Conservation (phyloP, 1,284 basidiomycete genomes). For the Moesziomyces sp. region DNA sequence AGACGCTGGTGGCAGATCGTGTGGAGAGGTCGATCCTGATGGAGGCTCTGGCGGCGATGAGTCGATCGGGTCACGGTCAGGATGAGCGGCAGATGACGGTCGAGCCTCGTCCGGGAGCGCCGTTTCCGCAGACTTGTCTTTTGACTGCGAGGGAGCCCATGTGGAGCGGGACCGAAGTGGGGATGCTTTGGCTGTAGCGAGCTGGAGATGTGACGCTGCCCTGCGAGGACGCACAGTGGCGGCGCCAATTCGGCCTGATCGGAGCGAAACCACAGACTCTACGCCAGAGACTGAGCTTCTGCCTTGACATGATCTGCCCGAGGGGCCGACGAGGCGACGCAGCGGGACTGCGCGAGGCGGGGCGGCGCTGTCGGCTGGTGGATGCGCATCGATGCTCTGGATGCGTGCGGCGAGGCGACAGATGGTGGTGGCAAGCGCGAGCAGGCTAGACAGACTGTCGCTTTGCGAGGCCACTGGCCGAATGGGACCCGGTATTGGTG, state of each 20-base stretch:
- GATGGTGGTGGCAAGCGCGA: conserved; percentile 21
- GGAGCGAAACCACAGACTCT: no score
- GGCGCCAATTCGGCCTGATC: no score
- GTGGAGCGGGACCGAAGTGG: no score
- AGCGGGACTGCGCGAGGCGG: background rate
- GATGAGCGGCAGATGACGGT: no score
- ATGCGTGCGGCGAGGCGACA: conserved; percentile 32
- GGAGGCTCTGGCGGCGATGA: background rate
- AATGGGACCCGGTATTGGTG: conserved; percentile 19
- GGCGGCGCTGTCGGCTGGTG: no score
- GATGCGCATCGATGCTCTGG: conserved; percentile 11
- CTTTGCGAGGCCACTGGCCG: conserved; percentile 14
- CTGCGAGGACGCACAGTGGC: no score
- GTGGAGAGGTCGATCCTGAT: background rate
- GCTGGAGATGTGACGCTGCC: no score
- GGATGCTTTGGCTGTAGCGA: no score
- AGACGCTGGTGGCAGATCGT: background rate
- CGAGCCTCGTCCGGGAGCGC: background rate
- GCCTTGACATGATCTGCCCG: background rate
- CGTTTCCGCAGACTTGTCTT: background rate
- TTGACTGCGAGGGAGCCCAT: no score
- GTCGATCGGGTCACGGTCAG: background rate
- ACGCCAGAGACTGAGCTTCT: no score
- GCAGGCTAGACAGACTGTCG: conserved; percentile 10
- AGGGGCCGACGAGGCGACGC: background rate